Conservation (phyloP, 208 protist genomes). For the Vickermania ingenoplastis region DNA sequence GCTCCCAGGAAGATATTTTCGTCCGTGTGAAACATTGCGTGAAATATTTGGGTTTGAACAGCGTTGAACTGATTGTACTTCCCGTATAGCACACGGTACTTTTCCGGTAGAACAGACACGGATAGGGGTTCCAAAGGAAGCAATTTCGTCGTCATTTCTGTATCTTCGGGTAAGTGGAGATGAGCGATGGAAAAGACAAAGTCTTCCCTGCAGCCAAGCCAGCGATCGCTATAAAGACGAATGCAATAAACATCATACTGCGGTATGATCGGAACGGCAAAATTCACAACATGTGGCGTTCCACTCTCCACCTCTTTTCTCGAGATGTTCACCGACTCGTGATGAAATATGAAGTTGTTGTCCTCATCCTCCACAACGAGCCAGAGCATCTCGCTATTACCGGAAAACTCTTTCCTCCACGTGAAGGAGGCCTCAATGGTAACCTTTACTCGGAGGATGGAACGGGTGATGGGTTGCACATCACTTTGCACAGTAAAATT, state of each 20-base stretch:
- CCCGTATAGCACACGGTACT: conserved; percentile 83
- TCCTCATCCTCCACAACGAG: conserved; percentile 96
- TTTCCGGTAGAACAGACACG: conserved; percentile 79
- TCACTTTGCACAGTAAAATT: conserved; percentile 74
- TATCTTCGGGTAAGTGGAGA: conserved; percentile 92
- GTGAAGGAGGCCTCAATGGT: conserved; percentile 86
- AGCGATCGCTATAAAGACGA: conserved; percentile 92
- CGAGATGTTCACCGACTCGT: conserved; percentile 69
- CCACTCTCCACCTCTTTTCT: conserved; percentile 79
- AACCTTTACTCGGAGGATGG: conserved; percentile 92
- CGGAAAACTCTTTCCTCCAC: conserved; percentile 93
- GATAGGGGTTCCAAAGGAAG: conserved; percentile 94
- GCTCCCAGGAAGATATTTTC: conserved; percentile 97
- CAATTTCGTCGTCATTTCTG: conserved; percentile 92
- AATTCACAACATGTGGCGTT: conserved; percentile 79
- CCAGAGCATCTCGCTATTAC: conserved; percentile 91
- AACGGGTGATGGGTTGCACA: conserved; percentile 97
- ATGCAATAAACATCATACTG: conserved; percentile 96
- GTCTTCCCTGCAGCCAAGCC: conserved; percentile 86
- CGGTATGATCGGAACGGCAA: conserved; percentile 96
- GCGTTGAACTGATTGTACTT: conserved; percentile 98
- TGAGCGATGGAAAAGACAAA: conserved; percentile 91
- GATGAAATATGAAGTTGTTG: conserved; percentile 92
- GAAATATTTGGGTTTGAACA: conserved; percentile 99
- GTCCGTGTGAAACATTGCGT: conserved; percentile 97